Conservation (phyloP, 2,329 filamentous ascomycete species). For the Colletotrichum sp. region DNA sequence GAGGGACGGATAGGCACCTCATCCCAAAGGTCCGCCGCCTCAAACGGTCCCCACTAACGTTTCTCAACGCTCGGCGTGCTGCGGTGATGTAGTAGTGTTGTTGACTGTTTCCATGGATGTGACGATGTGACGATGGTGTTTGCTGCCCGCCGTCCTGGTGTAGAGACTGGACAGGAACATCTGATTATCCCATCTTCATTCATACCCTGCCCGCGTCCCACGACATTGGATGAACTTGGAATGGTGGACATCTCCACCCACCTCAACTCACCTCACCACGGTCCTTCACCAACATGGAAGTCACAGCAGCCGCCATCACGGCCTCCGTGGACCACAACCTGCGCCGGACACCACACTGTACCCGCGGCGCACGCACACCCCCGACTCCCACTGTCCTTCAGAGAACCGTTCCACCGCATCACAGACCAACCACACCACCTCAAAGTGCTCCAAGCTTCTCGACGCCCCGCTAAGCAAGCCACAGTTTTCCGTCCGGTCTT, state of each 20-base stretch:
- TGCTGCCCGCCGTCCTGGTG: background rate
- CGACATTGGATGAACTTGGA: background rate
- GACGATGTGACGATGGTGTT: background rate
- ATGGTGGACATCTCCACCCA: background rate
- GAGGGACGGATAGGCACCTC: constrained; percentile 15
- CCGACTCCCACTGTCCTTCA: background rate
- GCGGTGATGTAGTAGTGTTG: background rate
- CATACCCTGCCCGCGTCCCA: background rate
- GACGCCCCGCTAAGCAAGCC: constrained; percentile 8
- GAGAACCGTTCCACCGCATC: background rate
- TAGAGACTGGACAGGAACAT: background rate
- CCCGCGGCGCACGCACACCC: background rate
- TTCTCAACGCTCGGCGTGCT: background rate
- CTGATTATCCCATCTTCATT: background rate
- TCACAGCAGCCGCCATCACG: background rate
- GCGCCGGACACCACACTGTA: background rate
- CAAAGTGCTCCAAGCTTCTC: background rate
- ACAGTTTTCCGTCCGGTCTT: constrained; percentile 23
- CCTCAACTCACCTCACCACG: background rate
- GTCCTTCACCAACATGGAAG: background rate
- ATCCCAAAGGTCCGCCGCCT: constrained; percentile 7
- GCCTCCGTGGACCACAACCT: background rate
- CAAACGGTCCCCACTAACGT: background rate
- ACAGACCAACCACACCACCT: background rate
- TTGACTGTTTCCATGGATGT: background rate